These are phyloP conservation scores for Talinum fruticosum DNA, from an alignment of 148 eudicot species.

Conservation along the genomic window DNA sequence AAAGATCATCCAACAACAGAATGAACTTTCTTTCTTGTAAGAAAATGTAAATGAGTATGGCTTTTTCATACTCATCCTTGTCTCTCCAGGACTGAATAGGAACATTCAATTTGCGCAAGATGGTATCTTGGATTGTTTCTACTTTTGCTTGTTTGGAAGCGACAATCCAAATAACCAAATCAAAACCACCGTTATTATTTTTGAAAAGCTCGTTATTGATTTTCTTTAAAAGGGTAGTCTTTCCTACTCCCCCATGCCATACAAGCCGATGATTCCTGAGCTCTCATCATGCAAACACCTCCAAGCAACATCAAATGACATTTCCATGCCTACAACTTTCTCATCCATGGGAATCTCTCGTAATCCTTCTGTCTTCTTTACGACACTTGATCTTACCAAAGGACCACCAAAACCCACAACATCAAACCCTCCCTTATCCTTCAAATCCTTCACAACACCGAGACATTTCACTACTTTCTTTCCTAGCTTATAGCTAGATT, in stretches of 20 bases:
- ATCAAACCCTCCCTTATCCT: neutral
- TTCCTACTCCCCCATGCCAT: constrained; percentile 9
- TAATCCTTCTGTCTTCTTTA: neutral
- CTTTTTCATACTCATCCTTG: constrained; percentile 16
- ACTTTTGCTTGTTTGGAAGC: constrained; percentile 3
- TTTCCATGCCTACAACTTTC: constrained; percentile 12
- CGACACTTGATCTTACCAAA: neutral
- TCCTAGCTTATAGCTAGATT: neutral
- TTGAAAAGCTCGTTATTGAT: constrained; percentile 14
- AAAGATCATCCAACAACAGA: constrained; percentile 23
- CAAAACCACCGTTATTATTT: neutral
- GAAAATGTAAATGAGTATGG: constrained; percentile 1
- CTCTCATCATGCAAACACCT: neutral
- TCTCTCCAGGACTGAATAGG: constrained; percentile 9
- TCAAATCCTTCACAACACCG: neutral
- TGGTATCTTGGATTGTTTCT: neutral
- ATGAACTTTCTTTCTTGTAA: constrained; percentile 19
- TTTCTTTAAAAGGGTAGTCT: neutral
- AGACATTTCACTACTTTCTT: constrained; percentile 6
- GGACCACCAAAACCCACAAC: neutral
- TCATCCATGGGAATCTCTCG: constrained; percentile 2
- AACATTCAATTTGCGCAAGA: neutral
- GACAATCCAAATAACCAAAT: constrained; percentile 14
- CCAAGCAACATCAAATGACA: neutral
- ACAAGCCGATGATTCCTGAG: constrained; percentile 14